These are phyloP conservation scores for Schizosaccharomyces cryophilus DNA, from an alignment of 805 yeast genomes.

Conservation along the genomic window DNA sequence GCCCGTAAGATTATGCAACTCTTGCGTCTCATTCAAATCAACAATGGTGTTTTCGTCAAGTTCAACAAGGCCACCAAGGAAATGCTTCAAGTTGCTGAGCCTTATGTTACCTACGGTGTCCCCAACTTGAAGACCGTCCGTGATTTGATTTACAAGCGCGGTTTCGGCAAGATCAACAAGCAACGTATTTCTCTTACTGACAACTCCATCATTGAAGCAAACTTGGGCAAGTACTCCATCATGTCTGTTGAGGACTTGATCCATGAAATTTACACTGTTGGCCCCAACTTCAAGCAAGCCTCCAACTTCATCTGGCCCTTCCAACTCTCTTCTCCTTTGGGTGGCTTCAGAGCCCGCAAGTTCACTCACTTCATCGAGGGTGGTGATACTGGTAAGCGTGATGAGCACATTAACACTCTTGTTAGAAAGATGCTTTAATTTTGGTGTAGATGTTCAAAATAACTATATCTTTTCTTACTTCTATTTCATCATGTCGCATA, in stretches of 20 bases:
- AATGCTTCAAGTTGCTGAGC: slow-evolving; percentile 55
- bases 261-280: slow-evolving; percentile 64
- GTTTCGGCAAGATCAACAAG: slow-evolving; percentile 59
- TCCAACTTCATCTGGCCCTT: slow-evolving; percentile 71
- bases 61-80: slow-evolving; percentile 60
- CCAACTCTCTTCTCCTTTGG: slow-evolving; percentile 59
- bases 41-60: slow-evolving; percentile 57
- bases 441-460: background rate
- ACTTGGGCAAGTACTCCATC: slow-evolving; percentile 52
- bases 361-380: slow-evolving; percentile 68
- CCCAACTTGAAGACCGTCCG: slow-evolving; percentile 51
- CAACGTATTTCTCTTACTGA: slow-evolving; percentile 52
- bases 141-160: slow-evolving; percentile 60
- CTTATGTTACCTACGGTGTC: slow-evolving; percentile 64
- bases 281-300: slow-evolving; percentile 68
- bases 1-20: slow-evolving; percentile 62
- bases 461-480: background rate
- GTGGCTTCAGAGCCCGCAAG: slow-evolving; percentile 61
- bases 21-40: slow-evolving; percentile 54
- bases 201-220: slow-evolving; percentile 44
- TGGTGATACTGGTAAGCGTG: slow-evolving; percentile 70
- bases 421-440: slow-evolving; percentile 30
- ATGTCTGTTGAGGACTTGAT: slow-evolving; percentile 52
- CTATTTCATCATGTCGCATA: background rate
- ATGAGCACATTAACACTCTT: slow-evolving; percentile 50